phyloP scores from a whole-genome alignment of 73 alveolate genomes.

The Paramecium pentaurelia region DNA sequence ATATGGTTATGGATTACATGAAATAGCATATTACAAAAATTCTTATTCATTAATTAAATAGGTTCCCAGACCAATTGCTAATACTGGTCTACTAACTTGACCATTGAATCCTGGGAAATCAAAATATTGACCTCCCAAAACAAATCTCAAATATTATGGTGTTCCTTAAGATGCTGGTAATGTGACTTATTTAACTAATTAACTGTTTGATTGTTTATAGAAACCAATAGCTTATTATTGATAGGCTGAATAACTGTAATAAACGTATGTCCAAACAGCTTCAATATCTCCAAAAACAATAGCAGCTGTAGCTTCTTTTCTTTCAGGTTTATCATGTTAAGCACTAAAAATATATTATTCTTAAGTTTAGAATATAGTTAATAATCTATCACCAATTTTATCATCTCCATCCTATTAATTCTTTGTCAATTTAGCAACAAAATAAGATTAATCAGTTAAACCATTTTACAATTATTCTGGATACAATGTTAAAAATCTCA shows the following conservation, averaged over 20 bases:
- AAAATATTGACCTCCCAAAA: not conserved
- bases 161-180: not conserved
- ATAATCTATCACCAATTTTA: not conserved
- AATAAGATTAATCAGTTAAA: not conserved
- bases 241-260: constrained; percentile 18
- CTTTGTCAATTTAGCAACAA: constrained; percentile 28
- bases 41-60: not conserved
- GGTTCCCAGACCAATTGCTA: constrained; percentile 26
- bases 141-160: constrained; percentile 17
- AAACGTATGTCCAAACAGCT: constrained; percentile 47
- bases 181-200: not conserved
- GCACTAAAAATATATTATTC: constrained; percentile 8
- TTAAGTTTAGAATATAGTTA: constrained; percentile 3
- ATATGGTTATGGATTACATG: constrained; percentile 20
- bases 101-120: constrained; percentile 36
- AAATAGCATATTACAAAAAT: not conserved
- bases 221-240: not conserved
- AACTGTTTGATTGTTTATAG: not conserved
- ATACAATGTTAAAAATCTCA: not conserved
- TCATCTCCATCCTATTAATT: not conserved
- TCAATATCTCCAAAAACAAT: constrained; percentile 38
- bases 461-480: constrained; percentile 15
- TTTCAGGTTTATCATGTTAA: constrained; percentile 17
- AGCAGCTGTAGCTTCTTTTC: not conserved
- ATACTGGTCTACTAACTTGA: constrained; percentile 28